phyloP scores from a whole-genome alignment of 2,329 filamentous ascomycete genomes.

The Paraconiothyrium brasiliense region DNA sequence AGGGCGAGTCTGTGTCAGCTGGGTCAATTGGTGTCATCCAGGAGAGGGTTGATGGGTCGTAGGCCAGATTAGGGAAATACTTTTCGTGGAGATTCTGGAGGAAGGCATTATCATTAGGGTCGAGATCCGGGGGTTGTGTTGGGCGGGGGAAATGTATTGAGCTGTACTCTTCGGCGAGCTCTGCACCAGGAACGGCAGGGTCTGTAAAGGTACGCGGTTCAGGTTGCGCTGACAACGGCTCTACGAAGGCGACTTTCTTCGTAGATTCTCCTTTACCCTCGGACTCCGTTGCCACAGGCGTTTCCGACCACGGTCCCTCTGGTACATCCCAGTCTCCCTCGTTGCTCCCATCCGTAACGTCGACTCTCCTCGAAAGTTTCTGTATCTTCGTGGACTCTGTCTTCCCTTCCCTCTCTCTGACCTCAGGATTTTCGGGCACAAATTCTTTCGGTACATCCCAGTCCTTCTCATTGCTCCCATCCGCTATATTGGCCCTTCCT shows the following conservation, averaged over 20 bases:
- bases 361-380: too few species aligned
- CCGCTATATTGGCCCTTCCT: slow-evolving; percentile 78
- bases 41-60: slow-evolving; percentile 84
- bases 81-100: slow-evolving; percentile 85
- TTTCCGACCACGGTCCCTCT: too few species aligned
- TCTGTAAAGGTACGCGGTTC: slow-evolving; percentile 61
- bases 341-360: too few species aligned
- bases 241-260: slow-evolving; percentile 43
- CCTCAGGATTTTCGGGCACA: slow-evolving; percentile 21
- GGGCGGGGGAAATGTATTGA: slow-evolving; percentile 69
- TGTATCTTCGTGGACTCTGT: slow-evolving; percentile 30
- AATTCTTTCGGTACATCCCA: slow-evolving; percentile 28
- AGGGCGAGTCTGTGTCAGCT: slow-evolving; percentile 73
- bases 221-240: slow-evolving; percentile 19
- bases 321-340: too few species aligned
- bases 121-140: slow-evolving; percentile 73
- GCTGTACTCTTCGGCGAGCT: slow-evolving; percentile 54
- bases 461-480: slow-evolving; percentile 59
- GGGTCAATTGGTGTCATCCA: slow-evolving; percentile 83
- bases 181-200: slow-evolving; percentile 68
- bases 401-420: slow-evolving; percentile 20
- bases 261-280: neutral
- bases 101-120: slow-evolving; percentile 84
- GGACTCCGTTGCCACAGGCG: too few species aligned
- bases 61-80: slow-evolving; percentile 89